A percentile compares a stretch with the other conserved stretches of the same genome.
Conservation (phyloP, 2,329 filamentous ascomycete species). For the Neophaeococcomyces mojaviensis region DNA sequence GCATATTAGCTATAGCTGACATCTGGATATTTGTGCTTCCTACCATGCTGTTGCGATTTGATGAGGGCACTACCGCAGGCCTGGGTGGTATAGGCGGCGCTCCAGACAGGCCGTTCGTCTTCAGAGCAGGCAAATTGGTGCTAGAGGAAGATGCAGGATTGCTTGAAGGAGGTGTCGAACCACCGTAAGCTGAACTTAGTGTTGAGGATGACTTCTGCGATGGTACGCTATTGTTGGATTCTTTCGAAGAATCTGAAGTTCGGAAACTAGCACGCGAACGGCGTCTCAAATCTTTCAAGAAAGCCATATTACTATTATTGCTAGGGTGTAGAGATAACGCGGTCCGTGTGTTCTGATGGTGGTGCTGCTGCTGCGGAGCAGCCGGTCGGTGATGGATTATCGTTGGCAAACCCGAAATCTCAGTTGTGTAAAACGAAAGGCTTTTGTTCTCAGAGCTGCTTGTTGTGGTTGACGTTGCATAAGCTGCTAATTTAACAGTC, state of each 20-base stretch:
- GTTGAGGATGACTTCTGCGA: constrained; percentile 59
- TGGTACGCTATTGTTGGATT: constrained; percentile 52
- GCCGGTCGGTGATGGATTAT: too few relatives aligned
- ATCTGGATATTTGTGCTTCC: constrained; percentile 22
- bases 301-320: constrained; percentile 41
- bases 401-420: too few relatives aligned
- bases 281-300: constrained; percentile 69
- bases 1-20: background rate
- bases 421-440: too few relatives aligned
- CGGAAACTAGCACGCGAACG: constrained; percentile 69
- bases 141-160: constrained; percentile 59
- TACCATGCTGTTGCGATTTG: constrained; percentile 37
- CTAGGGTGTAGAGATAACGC: background rate
- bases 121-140: constrained; percentile 45
- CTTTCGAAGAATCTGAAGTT: constrained; percentile 56
- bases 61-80: constrained; percentile 35
- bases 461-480: too few relatives aligned
- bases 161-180: constrained; percentile 67
- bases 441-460: too few relatives aligned
- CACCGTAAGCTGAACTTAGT: constrained; percentile 54
- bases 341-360: background rate
- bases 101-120: constrained; percentile 44
- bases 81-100: constrained; percentile 40
- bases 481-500: background rate
- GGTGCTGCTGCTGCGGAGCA: background rate